Conservation (phyloP, 306 rosid genomes). For the Lotus japonicus region DNA sequence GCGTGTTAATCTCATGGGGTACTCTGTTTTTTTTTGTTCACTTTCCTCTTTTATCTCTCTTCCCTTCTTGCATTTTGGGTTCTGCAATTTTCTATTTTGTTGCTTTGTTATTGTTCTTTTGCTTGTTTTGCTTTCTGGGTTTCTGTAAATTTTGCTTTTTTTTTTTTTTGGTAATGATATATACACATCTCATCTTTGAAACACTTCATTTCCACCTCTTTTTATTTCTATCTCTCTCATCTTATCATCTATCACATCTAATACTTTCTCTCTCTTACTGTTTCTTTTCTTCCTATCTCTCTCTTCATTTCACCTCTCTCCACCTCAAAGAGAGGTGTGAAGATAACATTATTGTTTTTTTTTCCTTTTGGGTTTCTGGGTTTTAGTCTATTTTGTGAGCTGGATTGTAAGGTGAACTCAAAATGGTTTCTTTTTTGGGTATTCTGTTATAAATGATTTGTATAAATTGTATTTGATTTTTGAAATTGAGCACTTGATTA, state of each 20-base stretch:
- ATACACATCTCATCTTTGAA: too few species aligned
- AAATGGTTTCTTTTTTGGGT: not conserved
- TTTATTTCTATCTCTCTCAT: too few species aligned
- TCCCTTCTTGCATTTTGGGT: not conserved
- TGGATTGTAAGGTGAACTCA: not conserved
- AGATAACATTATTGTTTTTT: too few species aligned
- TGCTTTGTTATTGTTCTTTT: not conserved
- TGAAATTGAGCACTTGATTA: not conserved
- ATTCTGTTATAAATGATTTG: not conserved
- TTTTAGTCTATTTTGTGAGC: constrained; percentile 11
- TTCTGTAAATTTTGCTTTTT: not conserved
- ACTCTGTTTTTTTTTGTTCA: constrained; percentile 20
- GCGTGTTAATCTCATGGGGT: constrained; percentile 93
- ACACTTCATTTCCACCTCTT: too few species aligned
- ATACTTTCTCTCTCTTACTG: too few species aligned
- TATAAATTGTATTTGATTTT: not conserved
- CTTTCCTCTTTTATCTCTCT: not conserved
- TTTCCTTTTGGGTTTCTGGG: not conserved
- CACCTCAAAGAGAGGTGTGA: too few species aligned
- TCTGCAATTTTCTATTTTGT: not conserved
- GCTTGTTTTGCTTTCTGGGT: constrained; percentile 9
- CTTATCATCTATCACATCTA: too few species aligned
- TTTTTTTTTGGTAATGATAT: too few species aligned
- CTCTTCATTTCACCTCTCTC: too few species aligned
- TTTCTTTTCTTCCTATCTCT: too few species aligned